Conservation (phyloP, 495 filamentous ascomycete species). For the Rhypophila decipiens region DNA sequence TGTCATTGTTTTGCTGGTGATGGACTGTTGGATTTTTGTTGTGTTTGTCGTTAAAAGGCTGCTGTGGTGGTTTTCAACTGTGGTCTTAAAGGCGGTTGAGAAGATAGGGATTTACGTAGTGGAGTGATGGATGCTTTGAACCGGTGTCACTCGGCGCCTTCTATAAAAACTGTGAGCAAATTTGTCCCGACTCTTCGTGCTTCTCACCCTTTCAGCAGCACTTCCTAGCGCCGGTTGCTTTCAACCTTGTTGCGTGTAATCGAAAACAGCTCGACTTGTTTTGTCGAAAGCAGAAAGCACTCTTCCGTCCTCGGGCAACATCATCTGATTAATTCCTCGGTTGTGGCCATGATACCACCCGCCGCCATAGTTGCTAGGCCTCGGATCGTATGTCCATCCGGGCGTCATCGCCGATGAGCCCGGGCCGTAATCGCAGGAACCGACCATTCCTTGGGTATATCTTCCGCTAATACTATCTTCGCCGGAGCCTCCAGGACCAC, state of each 20-base stretch:
- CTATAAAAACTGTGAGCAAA: too few relatives aligned
- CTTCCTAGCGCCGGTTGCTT: slow-evolving; percentile 16
- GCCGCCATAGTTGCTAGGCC: slow-evolving; percentile 29
- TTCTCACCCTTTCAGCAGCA: too few relatives aligned
- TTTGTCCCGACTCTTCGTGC: too few relatives aligned
- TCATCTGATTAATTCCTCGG: slow-evolving; percentile 34
- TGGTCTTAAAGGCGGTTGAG: neutral
- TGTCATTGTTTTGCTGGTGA: slow-evolving; percentile 18
- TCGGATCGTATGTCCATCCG: slow-evolving; percentile 32
- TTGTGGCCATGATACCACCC: slow-evolving; percentile 35
- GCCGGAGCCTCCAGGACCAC: slow-evolving; percentile 58
- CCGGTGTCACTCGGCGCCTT: neutral
- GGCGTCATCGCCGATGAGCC: slow-evolving; percentile 28
- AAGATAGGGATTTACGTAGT: neutral
- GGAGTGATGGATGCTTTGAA: too few relatives aligned
- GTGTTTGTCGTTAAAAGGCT: neutral
- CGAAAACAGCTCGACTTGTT: slow-evolving; percentile 37
- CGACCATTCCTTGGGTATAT: slow-evolving; percentile 32
- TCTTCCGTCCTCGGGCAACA: slow-evolving; percentile 40
- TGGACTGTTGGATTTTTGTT: neutral
- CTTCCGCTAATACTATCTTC: slow-evolving; percentile 40
- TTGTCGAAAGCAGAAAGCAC: slow-evolving; percentile 35
- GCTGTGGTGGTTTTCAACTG: neutral
- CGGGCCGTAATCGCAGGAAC: slow-evolving; percentile 28
- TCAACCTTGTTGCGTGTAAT: slow-evolving; percentile 29